Percentiles rank a stretch among this genome's conserved stretches.
Evolutionary conservation across 1,284 basidiomycete species (phyloP).

Genomic region (Somion occarium): DNA sequence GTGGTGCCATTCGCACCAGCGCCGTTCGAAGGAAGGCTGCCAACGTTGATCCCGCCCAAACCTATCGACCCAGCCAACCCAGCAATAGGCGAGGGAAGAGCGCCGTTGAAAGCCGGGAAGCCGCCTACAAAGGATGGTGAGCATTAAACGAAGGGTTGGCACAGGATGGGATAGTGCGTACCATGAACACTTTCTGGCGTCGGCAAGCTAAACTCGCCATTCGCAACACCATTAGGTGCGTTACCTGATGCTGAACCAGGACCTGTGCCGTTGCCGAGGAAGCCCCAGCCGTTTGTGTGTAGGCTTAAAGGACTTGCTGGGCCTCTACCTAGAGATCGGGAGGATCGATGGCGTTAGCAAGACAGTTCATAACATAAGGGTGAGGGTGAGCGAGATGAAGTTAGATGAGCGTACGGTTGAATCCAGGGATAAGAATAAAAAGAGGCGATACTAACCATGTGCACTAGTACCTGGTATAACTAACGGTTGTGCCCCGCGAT

Average conservation of each 20-base stretch:
- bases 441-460: background rate
- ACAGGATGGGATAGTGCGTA: constrained; percentile 10
- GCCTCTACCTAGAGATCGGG: constrained; percentile 10
- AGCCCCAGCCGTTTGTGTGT: constrained; percentile 23
- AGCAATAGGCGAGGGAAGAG: constrained; percentile 8
- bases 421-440: background rate
- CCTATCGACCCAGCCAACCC: constrained; percentile 2
- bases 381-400: background rate
- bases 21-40: background rate
- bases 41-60: background rate
- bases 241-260: constrained; percentile 1
- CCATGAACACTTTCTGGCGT: constrained; percentile 36
- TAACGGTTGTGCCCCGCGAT: constrained; percentile 42
- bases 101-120: constrained; percentile 24
- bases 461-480: constrained; percentile 43
- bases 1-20: background rate
- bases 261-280: constrained; percentile 7
- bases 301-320: constrained; percentile 28
- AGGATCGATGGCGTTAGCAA: background rate
- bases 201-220: constrained; percentile 33
- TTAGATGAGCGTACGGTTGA: background rate
- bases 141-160: constrained; percentile 3
- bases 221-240: constrained; percentile 3
- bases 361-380: background rate
- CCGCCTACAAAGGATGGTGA: constrained; percentile 10